Percentiles rank a stretch among this genome's conserved stretches.
Conservation (phyloP, 78 protist genomes). For the Diacronema lutheri region DNA sequence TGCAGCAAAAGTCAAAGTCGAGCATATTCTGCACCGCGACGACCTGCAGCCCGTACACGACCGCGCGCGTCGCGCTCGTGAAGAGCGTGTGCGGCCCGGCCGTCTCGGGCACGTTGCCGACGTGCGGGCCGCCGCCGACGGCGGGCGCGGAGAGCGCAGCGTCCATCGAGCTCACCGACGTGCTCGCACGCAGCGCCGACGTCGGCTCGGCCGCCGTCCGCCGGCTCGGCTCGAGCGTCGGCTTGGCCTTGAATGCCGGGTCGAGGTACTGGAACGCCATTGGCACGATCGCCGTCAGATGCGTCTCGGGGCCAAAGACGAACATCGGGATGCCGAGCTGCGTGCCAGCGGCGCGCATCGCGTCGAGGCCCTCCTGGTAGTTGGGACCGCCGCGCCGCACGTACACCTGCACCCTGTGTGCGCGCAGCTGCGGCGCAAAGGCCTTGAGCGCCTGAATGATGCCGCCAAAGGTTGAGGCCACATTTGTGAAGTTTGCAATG, state of each 20-base stretch:
- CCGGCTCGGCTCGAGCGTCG: not conserved
- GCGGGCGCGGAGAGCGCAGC: too few species aligned
- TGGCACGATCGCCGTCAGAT: slow-evolving; percentile 75
- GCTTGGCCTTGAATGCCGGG: not conserved
- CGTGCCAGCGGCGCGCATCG: slow-evolving; percentile 53
- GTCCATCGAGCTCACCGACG: too few species aligned
- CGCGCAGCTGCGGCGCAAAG: slow-evolving; percentile 33
- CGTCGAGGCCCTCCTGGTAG: slow-evolving; percentile 81
- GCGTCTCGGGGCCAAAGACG: slow-evolving; percentile 81
- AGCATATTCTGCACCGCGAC: slow-evolving; percentile 73
- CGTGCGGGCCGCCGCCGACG: too few species aligned
- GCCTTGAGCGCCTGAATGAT: slow-evolving; percentile 73
- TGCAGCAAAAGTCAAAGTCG: slow-evolving; percentile 88
- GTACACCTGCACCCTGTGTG: slow-evolving; percentile 48
- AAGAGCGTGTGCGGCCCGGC: not conserved
- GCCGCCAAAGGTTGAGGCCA: slow-evolving; percentile 88
- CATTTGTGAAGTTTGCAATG: slow-evolving; percentile 93
- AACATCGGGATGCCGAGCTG: slow-evolving; percentile 32
- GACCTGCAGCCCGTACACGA: slow-evolving; percentile 31
- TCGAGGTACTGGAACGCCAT: slow-evolving; percentile 45
- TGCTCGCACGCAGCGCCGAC: not conserved
- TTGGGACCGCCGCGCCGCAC: slow-evolving; percentile 95
- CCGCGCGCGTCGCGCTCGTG: not conserved
- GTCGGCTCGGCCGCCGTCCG: not conserved
- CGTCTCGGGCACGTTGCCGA: too few species aligned